Evolutionary conservation across 1,284 basidiomycete genomes (phyloP).

Genomic region (Lentinus polychrous): DNA sequence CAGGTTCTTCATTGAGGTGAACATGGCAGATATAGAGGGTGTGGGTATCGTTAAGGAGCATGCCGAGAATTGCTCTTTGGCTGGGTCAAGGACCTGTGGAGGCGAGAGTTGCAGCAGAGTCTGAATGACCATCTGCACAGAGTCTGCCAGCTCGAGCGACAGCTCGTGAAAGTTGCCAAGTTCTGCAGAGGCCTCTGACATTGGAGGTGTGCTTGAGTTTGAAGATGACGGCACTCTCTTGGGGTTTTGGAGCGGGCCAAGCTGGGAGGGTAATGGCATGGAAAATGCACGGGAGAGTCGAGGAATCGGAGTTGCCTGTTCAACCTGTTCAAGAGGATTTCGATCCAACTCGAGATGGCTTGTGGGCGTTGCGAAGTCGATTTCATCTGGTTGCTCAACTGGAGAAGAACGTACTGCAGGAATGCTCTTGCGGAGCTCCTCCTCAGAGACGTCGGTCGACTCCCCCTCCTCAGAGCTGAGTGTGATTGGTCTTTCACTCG

Average conservation of each 20-base stretch:
- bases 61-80: slow-evolving; percentile 85
- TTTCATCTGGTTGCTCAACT: slow-evolving; percentile 21
- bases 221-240: slow-evolving; percentile 28
- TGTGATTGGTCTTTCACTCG: slow-evolving; percentile 29
- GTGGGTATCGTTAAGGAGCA: slow-evolving; percentile 82
- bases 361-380: slow-evolving; percentile 29
- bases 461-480: slow-evolving; percentile 45
- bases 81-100: slow-evolving; percentile 83
- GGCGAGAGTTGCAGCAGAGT: slow-evolving; percentile 85
- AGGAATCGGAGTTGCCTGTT: slow-evolving; percentile 28
- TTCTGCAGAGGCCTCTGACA: slow-evolving; percentile 23
- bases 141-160: slow-evolving; percentile 80
- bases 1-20: slow-evolving; percentile 85
- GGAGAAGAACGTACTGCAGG: slow-evolving; percentile 18
- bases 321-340: slow-evolving; percentile 27
- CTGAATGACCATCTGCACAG: slow-evolving; percentile 82
- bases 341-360: slow-evolving; percentile 26
- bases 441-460: slow-evolving; percentile 36
- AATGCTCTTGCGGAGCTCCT: slow-evolving; percentile 23
- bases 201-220: slow-evolving; percentile 12
- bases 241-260: slow-evolving; percentile 62
- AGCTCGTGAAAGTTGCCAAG: slow-evolving; percentile 50
- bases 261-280: slow-evolving; percentile 64
- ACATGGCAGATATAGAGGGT: slow-evolving; percentile 79
- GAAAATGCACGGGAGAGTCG: slow-evolving; percentile 64